Evolutionary conservation across 2,329 filamentous ascomycete genomes (phyloP).

Genomic region (Fusarium sp.): DNA sequence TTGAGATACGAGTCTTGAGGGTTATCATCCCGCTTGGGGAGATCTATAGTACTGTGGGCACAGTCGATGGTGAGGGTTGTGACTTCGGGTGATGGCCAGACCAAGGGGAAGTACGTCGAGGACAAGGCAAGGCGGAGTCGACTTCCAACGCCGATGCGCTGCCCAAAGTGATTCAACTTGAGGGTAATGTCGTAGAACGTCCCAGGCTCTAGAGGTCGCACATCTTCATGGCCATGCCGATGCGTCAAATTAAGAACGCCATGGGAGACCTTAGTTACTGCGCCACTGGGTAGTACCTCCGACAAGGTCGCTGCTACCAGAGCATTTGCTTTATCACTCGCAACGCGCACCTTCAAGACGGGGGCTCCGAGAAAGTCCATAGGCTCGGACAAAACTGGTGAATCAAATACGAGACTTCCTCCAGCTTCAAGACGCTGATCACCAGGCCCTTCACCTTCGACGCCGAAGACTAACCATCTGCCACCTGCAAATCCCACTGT

Average conservation of each 20-base stretch:
- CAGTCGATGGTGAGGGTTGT: background rate
- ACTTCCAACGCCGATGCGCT: background rate
- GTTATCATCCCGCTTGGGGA: background rate
- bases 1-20: background rate
- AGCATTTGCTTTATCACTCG: background rate
- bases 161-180: background rate
- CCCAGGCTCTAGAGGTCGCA: background rate
- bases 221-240: background rate
- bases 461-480: constrained; percentile 1
- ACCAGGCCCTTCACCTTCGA: background rate
- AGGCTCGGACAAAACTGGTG: background rate
- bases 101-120: background rate
- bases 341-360: background rate
- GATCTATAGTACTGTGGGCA: background rate
- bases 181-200: background rate
- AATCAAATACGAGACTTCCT: background rate
- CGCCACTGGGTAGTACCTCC: background rate
- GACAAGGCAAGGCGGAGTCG: background rate
- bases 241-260: constrained; percentile 7
- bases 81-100: constrained; percentile 5
- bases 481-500: background rate
- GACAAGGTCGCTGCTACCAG: background rate
- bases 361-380: background rate
- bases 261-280: background rate
- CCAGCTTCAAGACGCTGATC: constrained; percentile 8